Evolutionary conservation across 2,329 filamentous ascomycete species (phyloP), one percentile per base, ranked within the genome.

Genomic region (Botrytis fabae): DNA sequence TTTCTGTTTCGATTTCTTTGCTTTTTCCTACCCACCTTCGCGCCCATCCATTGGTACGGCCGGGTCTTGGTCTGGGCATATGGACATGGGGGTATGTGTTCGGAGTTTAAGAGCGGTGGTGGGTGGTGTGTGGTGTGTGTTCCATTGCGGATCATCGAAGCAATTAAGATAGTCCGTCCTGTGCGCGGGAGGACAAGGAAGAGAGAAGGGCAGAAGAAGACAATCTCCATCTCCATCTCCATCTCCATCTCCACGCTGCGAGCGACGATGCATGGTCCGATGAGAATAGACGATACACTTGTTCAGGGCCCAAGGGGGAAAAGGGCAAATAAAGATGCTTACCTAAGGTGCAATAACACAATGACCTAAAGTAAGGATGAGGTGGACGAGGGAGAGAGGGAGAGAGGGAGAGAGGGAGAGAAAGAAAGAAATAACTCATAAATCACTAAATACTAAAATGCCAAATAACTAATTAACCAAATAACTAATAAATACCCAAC

Each of bases 121-220:
- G 25, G 22, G 22, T 51, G 46, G 46, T 51, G 48, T 14, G 48
- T 54, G 51, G 51, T 38, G 38, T 54, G 51, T 18, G 60, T 62
- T 62, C 60, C 60, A 40, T 40, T 18, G 60, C 60, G 60, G 60
- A 62, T 62, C 60, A 40, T 62, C 35, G 60, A 62, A 62, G 60
- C 60, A 62, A 62, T 62, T 18, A 62, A 62, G n/a, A 62, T 16
- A 25, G 22, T n/a, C 14, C 35, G 22, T 62, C 14, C 35, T n/a
- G 35, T 40, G 51, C 18, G 51, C 51, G 35, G 57, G 12, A 59
- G 57, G 54, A 28, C n/a, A 28, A 44, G 40, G 40, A 63, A 28
- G 20, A 18, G 10, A n/a, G 25, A 63, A 18, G 38, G 25, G 18
- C n/a, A 18, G 7, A 28, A 42, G 38, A 59, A 59, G 28, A 38